Conservation (phyloP, 2,329 filamentous ascomycete species). For the Cucurbitaria berberidis region DNA sequence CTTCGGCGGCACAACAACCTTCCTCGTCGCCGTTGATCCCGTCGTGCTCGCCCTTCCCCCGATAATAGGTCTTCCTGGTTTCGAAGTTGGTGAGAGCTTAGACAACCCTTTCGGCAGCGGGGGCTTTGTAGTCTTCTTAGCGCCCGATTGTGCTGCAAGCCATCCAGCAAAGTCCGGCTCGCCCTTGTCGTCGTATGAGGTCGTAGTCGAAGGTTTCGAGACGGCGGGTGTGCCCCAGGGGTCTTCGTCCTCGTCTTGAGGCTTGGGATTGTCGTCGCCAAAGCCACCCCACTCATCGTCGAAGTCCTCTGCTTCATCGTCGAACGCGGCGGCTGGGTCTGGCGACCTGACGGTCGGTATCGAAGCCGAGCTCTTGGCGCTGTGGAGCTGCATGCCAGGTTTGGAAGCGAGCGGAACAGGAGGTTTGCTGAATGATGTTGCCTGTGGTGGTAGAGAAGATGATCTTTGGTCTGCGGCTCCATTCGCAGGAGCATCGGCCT, state of each 20-base stretch:
- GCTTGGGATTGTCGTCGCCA: conserved; percentile 59
- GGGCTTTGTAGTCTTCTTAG: conserved; percentile 70
- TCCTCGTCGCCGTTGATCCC: conserved; percentile 36
- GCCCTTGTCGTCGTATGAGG: conserved; percentile 77
- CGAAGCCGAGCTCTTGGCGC: conserved; percentile 31
- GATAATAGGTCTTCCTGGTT: conserved; percentile 40
- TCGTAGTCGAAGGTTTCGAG: conserved; percentile 48
- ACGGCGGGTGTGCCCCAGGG: conserved; percentile 57
- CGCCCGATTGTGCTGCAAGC: conserved; percentile 82
- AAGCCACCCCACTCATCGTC: conserved; percentile 77
- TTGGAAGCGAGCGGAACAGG: conserved; percentile 54
- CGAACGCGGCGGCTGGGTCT: conserved; percentile 59
- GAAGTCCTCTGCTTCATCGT: conserved; percentile 63
- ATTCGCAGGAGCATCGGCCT: conserved; percentile 54
- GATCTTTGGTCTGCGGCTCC: conserved; percentile 54
- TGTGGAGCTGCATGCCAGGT: conserved; percentile 39
- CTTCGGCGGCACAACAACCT: conserved; percentile 35
- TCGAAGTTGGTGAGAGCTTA: conserved; percentile 58
- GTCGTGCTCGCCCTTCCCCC: conserved; percentile 39
- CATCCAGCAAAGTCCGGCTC: conserved; percentile 97
- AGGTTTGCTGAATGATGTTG: conserved; percentile 56
- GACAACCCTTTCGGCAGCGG: conserved; percentile 81
- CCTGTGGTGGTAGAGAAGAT: conserved; percentile 55
- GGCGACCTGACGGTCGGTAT: conserved; percentile 39
- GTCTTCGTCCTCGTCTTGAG: conserved; percentile 62